Base-by-base conservation (phyloP, 805 yeast genomes). In the Blastobotrys mokoenaii region DNA sequence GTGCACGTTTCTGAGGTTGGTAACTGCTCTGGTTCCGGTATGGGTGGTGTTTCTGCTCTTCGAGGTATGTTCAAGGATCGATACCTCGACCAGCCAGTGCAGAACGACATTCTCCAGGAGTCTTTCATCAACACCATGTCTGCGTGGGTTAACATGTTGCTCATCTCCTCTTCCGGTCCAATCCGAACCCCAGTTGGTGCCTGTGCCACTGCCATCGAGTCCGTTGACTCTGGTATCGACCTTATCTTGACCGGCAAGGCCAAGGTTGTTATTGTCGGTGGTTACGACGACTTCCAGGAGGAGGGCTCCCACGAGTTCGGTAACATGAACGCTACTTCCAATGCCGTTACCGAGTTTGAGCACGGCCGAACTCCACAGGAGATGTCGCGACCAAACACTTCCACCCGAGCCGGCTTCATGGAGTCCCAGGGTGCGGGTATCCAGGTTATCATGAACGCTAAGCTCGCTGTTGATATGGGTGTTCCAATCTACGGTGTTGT, bases 381-480 rank as follows among this genome's bases (percentile, higher is more conserved):
- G 69, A 93, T 93, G 97, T 90, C 97, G 22, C 84, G 99, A 72
- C 99, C 99, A 47, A 77, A 97, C 45, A 89, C 99, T 44, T 83
- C 97, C 36, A 74, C 95, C 40, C 85, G 99, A 77, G 76, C 82
- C 58, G 99, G 99, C 58, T 93, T 93, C 75, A 93, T 93, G 97
- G 99, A 93, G 76, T 82, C 98, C 35, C 99, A 93, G 71, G 99
- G 99, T 76, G 79, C 97, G 44, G 99, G 99, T 80, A 84, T 86
- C 57, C 97, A 93, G 74, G 82, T 93, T 53, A 78, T 93, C 53
- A 93, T 93, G 99, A 77, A 80, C 55, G 98, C 97, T 45, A 87
- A 83, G 55, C 73, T 93, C 55, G 99, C 99, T 33, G 60, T 93
- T 56, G 79, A 83, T 64, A 93, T 93, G 99, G 99, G 99, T 73